Base-by-base conservation (phyloP, 208 protist species). In the Strigomonas galati region DNA sequence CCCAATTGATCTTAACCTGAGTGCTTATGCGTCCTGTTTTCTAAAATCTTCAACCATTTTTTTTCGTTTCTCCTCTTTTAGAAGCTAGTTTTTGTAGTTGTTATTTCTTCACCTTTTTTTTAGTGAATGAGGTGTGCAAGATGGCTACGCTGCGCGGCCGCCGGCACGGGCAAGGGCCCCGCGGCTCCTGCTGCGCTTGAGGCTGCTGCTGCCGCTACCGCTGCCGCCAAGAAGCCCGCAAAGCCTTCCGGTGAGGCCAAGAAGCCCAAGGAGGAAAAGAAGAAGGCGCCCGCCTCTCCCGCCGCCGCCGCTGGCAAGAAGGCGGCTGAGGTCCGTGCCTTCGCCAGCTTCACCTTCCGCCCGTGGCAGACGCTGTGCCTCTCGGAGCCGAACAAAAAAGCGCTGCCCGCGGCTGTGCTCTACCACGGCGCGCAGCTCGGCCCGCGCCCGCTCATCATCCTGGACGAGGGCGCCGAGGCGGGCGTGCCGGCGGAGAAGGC, bases 371-470 rank as follows among this genome's bases (percentile, higher is more conserved):
- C 62, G 53, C 62, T 65, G 9, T 46, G 31, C 17, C 31, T 62
- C 52, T 63, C 56, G 12, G 68, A 86, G 15, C 44, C 61, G 31
- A 35, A 69, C 30, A 65, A 54, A n/a, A 75, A 59, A 48, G 37
- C 69, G 58, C 71, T 89, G 40, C 82, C 82, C 0, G 40, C 74
- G 17, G 67, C 65, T 24, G 56, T 94, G 44, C 67, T 91, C 23
- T 85, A 87, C 71, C 76, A 90, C 65, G 89, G 89, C 26, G 65
- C 80, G 17, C 62, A 76, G 40, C 72, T 95, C 10, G 89, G 89
- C 26, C 89, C 89, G 4, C 84, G 89, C 0, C 89, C 89, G 12
- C 72, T 95, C 17, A 58, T 95, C 24, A 84, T 95, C 51, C 78
- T 95, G 0, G 89, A 93, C 68, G 74, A 88, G 53, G 87, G 83